Conservation (phyloP, 768 basidiomycete genomes). For the Suillus hirtellus region DNA sequence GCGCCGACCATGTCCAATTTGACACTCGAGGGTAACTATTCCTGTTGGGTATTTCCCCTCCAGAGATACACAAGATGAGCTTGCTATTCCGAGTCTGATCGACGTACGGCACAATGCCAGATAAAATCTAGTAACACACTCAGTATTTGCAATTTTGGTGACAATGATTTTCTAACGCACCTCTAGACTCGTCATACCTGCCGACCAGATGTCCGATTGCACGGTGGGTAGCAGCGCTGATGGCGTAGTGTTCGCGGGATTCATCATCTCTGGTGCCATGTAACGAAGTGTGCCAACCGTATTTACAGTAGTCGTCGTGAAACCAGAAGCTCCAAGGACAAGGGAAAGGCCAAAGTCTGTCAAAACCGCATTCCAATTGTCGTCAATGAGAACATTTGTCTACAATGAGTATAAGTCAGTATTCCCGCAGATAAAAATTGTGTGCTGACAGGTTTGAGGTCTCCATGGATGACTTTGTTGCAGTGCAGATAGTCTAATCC, state of each 20-base stretch:
- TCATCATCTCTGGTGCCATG: slow-evolving; percentile 40
- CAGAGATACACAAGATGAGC: no score
- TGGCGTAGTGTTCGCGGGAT: slow-evolving; percentile 14
- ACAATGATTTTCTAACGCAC: slow-evolving; percentile 17
- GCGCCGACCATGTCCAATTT: not conserved
- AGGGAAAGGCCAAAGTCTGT: slow-evolving; percentile 43
- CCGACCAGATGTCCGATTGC: slow-evolving; percentile 38
- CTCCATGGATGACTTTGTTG: slow-evolving; percentile 34
- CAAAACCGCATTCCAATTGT: slow-evolving; percentile 32
- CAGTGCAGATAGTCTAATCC: slow-evolving; percentile 28
- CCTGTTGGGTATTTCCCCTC: not conserved
- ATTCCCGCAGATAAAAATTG: not conserved
- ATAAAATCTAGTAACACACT: slow-evolving; percentile 10
- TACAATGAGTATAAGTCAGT: slow-evolving; percentile 14
- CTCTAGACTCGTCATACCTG: slow-evolving; percentile 37
- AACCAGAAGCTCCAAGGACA: slow-evolving; percentile 35
- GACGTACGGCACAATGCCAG: not conserved
- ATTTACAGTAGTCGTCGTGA: slow-evolving; percentile 33
- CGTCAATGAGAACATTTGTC: slow-evolving; percentile 39
- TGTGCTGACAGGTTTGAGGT: slow-evolving; percentile 38
- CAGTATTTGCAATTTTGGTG: not conserved
- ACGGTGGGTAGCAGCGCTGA: slow-evolving; percentile 23
- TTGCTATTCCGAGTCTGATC: no score
- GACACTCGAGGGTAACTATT: not conserved
- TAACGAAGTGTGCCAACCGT: slow-evolving; percentile 38